A percentile compares a stretch with the other conserved stretches of the same genome.
Conservation (phyloP, 2,329 filamentous ascomycete species). For the Drechslerella coelobrocha region DNA sequence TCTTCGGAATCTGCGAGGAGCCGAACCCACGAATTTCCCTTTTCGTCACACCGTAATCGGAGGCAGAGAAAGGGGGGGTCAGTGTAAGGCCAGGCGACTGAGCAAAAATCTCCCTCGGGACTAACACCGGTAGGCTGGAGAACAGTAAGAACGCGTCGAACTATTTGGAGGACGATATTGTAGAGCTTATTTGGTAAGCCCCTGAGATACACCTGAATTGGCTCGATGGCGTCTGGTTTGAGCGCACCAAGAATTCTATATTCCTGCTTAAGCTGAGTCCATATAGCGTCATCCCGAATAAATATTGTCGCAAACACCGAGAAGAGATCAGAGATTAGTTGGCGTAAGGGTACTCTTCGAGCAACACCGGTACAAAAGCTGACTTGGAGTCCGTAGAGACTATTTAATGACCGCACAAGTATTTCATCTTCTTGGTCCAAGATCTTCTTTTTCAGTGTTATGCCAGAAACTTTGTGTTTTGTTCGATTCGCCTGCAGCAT, state of each 20-base stretch:
- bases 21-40: conserved; percentile 23
- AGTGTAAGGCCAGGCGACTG: conserved; percentile 14
- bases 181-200: neutral
- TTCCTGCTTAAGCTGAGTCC: neutral
- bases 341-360: conserved; percentile 20
- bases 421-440: conserved; percentile 3
- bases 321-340: conserved; percentile 13
- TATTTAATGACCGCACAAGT: conserved; percentile 13
- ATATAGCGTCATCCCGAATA: neutral
- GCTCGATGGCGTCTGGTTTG: neutral
- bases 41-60: conserved; percentile 10
- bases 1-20: conserved; percentile 27
- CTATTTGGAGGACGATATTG: neutral
- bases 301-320: neutral
- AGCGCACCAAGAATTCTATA: conserved; percentile 10
- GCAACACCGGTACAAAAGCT: conserved; percentile 33
- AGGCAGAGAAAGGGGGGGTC: conserved; percentile 5
- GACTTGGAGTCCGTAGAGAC: conserved; percentile 34
- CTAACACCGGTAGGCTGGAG: conserved; percentile 12
- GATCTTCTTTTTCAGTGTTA: conserved; percentile 14
- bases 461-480: conserved; percentile 13
- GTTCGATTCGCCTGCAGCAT: conserved; percentile 7
- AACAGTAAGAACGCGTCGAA: neutral
- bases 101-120: conserved; percentile 15
- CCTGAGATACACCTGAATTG: neutral